Conservation (phyloP, 2,329 filamentous ascomycete species). For the Hysterium pulicare region DNA sequence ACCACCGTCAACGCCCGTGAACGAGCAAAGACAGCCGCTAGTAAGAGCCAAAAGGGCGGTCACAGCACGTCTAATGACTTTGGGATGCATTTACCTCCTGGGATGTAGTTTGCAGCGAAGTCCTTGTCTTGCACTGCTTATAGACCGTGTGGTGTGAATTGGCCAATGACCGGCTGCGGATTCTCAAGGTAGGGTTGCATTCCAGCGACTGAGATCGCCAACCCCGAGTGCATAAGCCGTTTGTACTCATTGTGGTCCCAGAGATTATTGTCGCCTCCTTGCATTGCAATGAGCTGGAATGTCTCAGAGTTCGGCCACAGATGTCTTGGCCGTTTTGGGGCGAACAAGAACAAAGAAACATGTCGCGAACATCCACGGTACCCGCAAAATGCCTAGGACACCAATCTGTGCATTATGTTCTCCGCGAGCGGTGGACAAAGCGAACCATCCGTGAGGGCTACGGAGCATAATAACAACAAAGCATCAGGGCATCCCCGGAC, state of each 20-base stretch:
- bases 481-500: constrained; percentile 20
- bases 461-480: constrained; percentile 34
- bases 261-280: constrained; percentile 33
- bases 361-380: constrained; percentile 23
- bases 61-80: constrained; percentile 18
- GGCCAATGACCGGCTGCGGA: neutral
- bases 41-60: constrained; percentile 14
- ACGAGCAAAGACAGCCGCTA: constrained; percentile 13
- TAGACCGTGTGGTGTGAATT: neutral
- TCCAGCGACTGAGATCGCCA: constrained; percentile 12
- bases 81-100: constrained; percentile 30
- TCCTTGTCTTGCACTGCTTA: constrained; percentile 19
- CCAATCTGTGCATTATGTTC: constrained; percentile 29
- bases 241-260: constrained; percentile 12
- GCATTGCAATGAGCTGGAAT: constrained; percentile 31
- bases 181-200: constrained; percentile 15
- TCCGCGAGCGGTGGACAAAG: constrained; percentile 20
- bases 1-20: constrained; percentile 25
- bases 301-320: constrained; percentile 27
- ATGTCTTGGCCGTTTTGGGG: constrained; percentile 32
- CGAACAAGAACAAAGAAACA: constrained; percentile 35
- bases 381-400: constrained; percentile 35
- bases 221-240: neutral
- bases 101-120: constrained; percentile 22
- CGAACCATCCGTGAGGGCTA: constrained; percentile 13